Evolutionary conservation across 768 basidiomycete species (phyloP).

Genomic region (Xanthoconium purpureum): DNA sequence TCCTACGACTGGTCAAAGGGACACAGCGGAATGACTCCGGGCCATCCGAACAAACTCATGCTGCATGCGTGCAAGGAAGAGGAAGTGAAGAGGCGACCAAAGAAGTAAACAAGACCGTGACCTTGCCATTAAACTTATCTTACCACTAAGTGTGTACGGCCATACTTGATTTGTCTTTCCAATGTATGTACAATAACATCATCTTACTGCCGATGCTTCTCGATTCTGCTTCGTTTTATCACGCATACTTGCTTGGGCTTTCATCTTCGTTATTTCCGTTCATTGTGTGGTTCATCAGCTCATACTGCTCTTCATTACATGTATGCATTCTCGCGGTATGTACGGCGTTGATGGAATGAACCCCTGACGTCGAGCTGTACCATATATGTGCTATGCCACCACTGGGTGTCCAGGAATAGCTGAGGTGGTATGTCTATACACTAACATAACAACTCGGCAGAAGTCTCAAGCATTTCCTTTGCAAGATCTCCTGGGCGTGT

Average conservation of each 20-base stretch:
- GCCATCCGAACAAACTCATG: conserved; percentile 74
- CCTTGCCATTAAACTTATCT: conserved; percentile 1
- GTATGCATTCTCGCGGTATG: not conserved
- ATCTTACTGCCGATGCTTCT: conserved; percentile 1
- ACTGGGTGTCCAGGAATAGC: too few relatives aligned
- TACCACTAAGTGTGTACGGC: not conserved
- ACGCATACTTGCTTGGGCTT: not conserved
- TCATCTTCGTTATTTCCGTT: not conserved
- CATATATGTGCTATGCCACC: too few relatives aligned
- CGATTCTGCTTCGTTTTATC: not conserved
- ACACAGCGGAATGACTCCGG: conserved; percentile 76
- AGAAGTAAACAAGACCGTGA: conserved; percentile 23
- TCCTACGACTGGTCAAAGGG: conserved; percentile 96
- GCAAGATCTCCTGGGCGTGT: conserved; percentile 18
- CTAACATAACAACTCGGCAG: too few relatives aligned
- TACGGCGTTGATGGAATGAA: not conserved
- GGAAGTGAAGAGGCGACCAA: conserved; percentile 68
- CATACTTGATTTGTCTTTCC: conserved; percentile 2
- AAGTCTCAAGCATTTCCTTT: not conserved
- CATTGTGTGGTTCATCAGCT: not conserved
- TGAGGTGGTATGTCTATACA: too few relatives aligned
- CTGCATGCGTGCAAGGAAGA: conserved; percentile 85
- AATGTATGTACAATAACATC: conserved; percentile 21
- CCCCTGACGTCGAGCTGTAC: not conserved
- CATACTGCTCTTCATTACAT: not conserved